Base-by-base conservation (phyloP, 2,329 filamentous ascomycete species). In the Cladosporium sp. region DNA sequence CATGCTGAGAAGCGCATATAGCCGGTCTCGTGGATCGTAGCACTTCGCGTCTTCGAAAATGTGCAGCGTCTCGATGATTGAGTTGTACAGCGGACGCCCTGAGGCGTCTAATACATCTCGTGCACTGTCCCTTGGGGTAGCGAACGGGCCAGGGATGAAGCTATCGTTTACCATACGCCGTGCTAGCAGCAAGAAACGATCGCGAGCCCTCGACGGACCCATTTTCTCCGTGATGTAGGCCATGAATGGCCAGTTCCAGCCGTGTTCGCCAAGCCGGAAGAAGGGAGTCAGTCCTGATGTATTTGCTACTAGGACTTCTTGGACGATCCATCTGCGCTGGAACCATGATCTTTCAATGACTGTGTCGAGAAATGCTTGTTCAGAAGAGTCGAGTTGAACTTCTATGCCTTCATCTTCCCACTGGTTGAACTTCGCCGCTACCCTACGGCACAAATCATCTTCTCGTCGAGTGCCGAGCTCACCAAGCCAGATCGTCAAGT, bases 191-290 rank as follows among this genome's bases (percentile, higher is more conserved):
- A 55, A 5, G 15, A 55, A 55, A 10, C 32, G 28, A n/a, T 55
- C 52, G 28, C 18, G 52, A 2, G 28, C 28, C 10, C 4, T 34
- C 6, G 51, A 34, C n/a, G 18, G 11, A 1, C 4, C 2, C 10
- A 6, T 34, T 18, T 55, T 34, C 24, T 55, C 52, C 8, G 18
- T 24, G 18, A 55, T 55, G 52, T 55, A 55, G 15, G 32, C 52
- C 52, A 55, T 55, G 30, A 55, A 55, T 10, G 52, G 52, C 52
- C 52, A 55, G 18, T 55, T 55, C 52, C 52, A 55, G 6, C 26
- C 52, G 28, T 55, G 18, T 6, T 21, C 28, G 2, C 52, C 52
- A 34, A 55, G 30, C 3, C 28, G 15, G 52, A 55, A 55, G 28
- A 55, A 24, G 4, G 52, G 52, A 34, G 52, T 55, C 5, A 55